These are phyloP conservation scores for Cicer judaicum DNA, from an alignment of 306 rosid species.

Conservation along the genomic window DNA sequence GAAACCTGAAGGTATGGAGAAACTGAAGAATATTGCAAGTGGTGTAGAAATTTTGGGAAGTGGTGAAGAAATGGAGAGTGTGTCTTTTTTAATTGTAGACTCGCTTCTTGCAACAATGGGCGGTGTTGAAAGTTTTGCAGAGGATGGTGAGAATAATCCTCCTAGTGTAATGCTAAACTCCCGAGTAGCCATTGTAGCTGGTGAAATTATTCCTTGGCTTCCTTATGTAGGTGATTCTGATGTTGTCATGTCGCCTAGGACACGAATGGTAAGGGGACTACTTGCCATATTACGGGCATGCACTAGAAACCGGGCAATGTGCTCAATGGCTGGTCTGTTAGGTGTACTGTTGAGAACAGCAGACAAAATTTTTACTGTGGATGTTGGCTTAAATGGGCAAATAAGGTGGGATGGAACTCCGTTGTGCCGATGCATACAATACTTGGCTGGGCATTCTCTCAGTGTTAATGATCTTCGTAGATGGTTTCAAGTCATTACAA, in stretches of 20 bases:
- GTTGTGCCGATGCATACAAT: constrained; percentile 88
- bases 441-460: constrained; percentile 94
- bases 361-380: constrained; percentile 69
- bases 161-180: constrained; percentile 98
- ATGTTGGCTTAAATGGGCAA: constrained; percentile 68
- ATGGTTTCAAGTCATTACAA: constrained; percentile 86
- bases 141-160: constrained; percentile 88
- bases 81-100: constrained; percentile 82
- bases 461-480: constrained; percentile 73
- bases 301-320: constrained; percentile 98
- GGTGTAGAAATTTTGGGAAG: constrained; percentile 78
- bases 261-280: constrained; percentile 93
- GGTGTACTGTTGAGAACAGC: constrained; percentile 87
- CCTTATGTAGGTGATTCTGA: constrained; percentile 83
- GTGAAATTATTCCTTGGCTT: constrained; percentile 94
- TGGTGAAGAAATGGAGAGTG: constrained; percentile 72
- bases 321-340: constrained; percentile 91
- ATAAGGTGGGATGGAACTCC: constrained; percentile 94
- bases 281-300: constrained; percentile 96
- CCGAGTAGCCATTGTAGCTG: constrained; percentile 93
- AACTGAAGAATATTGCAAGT: constrained; percentile 83
- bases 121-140: constrained; percentile 97
- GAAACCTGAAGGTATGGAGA: constrained; percentile 88
- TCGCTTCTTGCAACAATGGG: constrained; percentile 99
- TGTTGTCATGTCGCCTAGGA: constrained; percentile 83